These are phyloP conservation scores for Pseudogymnoascus sp. DNA, from an alignment of 2,329 filamentous ascomycete genomes.

Conservation along the genomic window DNA sequence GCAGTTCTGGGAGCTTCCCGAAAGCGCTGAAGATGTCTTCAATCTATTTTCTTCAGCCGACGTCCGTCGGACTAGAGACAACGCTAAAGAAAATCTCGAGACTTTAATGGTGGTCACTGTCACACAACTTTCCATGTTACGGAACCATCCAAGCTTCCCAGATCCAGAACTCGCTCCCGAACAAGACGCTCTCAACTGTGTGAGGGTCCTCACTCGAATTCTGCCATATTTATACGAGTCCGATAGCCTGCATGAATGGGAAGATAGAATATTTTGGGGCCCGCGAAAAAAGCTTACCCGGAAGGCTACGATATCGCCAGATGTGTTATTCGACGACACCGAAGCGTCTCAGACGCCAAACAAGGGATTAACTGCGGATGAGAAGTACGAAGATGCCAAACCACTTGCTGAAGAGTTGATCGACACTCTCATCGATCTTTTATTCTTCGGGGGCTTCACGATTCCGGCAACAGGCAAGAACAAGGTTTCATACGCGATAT, in stretches of 20 bases:
- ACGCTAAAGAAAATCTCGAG: conserved; percentile 79
- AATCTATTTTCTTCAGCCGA: conserved; percentile 86
- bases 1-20: conserved; percentile 95
- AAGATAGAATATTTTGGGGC: conserved; percentile 89
- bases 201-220: conserved; percentile 81
- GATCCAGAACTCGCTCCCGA: conserved; percentile 77
- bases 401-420: conserved; percentile 89
- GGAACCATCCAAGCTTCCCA: conserved; percentile 85
- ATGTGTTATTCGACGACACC: conserved; percentile 71
- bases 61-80: conserved; percentile 80
- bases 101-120: conserved; percentile 78
- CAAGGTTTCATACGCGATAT: conserved; percentile 89
- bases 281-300: conserved; percentile 61
- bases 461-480: conserved; percentile 64
- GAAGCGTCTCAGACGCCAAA: conserved; percentile 40
- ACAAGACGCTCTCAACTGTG: conserved; percentile 86
- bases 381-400: conserved; percentile 73
- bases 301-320: conserved; percentile 57
- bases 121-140: conserved; percentile 73
- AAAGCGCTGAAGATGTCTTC: conserved; percentile 93
- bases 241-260: conserved; percentile 75
- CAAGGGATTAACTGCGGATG: conserved; percentile 33
- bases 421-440: conserved; percentile 77
- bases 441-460: conserved; percentile 89
- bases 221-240: conserved; percentile 89